Evolutionary conservation across 2,329 filamentous ascomycete genomes (phyloP).

Genomic region (Raffaelea ambrosiae): DNA sequence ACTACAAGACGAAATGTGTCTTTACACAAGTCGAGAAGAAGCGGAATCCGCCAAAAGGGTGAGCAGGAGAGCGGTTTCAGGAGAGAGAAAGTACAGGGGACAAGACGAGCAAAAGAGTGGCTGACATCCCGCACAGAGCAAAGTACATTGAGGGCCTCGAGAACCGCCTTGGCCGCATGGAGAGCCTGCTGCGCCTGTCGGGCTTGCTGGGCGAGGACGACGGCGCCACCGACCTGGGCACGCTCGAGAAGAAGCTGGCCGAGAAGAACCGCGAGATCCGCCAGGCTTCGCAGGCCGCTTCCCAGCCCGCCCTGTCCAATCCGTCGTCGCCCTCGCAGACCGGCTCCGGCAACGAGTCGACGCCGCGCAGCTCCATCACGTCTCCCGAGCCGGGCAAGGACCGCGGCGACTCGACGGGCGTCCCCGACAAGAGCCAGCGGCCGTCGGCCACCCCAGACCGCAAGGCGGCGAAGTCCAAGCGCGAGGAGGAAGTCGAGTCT

Average conservation of each 20-base stretch:
- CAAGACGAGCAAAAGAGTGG: neutral
- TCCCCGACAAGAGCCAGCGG: neutral
- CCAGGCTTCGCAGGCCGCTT: constrained; percentile 37
- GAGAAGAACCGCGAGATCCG: constrained; percentile 44
- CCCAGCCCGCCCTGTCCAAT: constrained; percentile 37
- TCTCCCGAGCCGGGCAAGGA: constrained; percentile 37
- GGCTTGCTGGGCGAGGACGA: constrained; percentile 82
- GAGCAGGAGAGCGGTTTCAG: constrained; percentile 22
- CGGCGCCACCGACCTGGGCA: constrained; percentile 78
- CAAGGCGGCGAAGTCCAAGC: constrained; percentile 29
- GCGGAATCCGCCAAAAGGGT: constrained; percentile 94
- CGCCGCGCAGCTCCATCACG: constrained; percentile 45
- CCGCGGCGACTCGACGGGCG: constrained; percentile 18
- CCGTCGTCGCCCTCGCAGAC: constrained; percentile 43
- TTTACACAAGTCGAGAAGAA: constrained; percentile 99
- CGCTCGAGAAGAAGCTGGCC: constrained; percentile 67
- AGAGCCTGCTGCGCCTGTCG: constrained; percentile 78
- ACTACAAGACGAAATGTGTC: constrained; percentile 96
- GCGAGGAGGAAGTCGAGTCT: constrained; percentile 68
- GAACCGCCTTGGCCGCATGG: constrained; percentile 92
- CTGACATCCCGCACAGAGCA: constrained; percentile 47
- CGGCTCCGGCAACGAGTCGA: constrained; percentile 32
- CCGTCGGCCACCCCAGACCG: neutral
- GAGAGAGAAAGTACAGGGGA: neutral
- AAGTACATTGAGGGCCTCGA: constrained; percentile 98